A percentile compares a stretch with the other conserved stretches of the same genome.
Evolutionary conservation across 202 grass and related monocot species (phyloP).

Genomic region (Eragrostis tef): DNA sequence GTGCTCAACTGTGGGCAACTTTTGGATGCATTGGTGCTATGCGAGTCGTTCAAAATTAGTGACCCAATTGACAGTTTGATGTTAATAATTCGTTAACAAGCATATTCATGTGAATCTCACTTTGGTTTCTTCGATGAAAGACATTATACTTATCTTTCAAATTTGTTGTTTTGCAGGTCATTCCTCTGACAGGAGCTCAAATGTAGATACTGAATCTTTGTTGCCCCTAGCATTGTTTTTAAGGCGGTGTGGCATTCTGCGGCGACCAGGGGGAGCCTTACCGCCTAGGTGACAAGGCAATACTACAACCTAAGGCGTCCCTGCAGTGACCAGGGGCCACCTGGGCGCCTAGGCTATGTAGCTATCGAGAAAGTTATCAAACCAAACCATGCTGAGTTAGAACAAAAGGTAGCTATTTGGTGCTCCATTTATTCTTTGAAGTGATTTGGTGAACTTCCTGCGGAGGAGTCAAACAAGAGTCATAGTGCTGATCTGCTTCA

Average conservation of each 20-base stretch:
- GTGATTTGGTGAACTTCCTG: neutral
- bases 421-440: constrained; percentile 14
- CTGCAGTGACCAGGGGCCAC: too few relatives aligned
- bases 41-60: neutral
- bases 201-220: constrained; percentile 42
- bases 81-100: constrained; percentile 16
- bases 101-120: neutral
- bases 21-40: constrained; percentile 19
- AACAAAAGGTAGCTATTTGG: constrained; percentile 42
- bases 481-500: constrained; percentile 23
- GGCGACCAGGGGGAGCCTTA: too few relatives aligned
- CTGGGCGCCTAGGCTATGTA: neutral
- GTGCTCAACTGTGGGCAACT: constrained; percentile 9
- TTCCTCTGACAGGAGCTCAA: constrained; percentile 28
- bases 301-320: too few relatives aligned
- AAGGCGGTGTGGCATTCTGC: too few relatives aligned
- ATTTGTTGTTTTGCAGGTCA: constrained; percentile 42
- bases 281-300: too few relatives aligned
- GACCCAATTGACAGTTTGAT: neutral
- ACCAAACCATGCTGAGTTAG: constrained; percentile 33
- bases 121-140: constrained; percentile 2
- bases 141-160: constrained; percentile 3
- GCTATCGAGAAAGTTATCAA: constrained; percentile 25
- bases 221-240: neutral
- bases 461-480: constrained; percentile 33